Evolutionary conservation across 2,329 filamentous ascomycete species (phyloP), one percentile per base, ranked within the genome.

Genomic region (Cyclaneusma minus): DNA sequence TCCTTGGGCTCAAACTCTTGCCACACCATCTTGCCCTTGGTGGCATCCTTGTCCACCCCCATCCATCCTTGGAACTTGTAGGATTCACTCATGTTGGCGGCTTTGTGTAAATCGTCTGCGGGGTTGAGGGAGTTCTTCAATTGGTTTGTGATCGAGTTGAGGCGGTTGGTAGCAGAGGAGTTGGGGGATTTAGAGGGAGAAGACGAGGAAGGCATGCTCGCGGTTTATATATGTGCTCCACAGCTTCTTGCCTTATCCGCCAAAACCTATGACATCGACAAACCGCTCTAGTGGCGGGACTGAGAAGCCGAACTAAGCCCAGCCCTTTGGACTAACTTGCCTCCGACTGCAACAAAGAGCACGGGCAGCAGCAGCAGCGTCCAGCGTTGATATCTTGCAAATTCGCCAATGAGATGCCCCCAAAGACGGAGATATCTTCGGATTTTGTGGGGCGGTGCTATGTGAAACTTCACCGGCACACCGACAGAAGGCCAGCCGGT

Each of bases 1-100:
- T 41, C 39, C 41, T 63, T 64, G 16, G 58, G 58, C 36, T 57
- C 44, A 35, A 54, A 62, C 29, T 53, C 43, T 29, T 43, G 35
- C 37, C 38, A 47, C 16, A 43, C 39, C 46, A 52, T 49, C 6
- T 51, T 49, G 2, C 47, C 48, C 13, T 48, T 33, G 5, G 27
- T 35, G 7, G 40, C 25, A 14, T 49, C 37, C 22, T 48, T 40
- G 16, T 52, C 42, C 10, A 47, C 17, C 5, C 43, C 51, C 37
- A 53, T 33, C 51, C 51, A 54, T 29, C 51, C 51, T 30, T 45
- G 32, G 27, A 52, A 52, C 21, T 48, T 49, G 33, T 51, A 43
- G 10, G 22, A 37, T 28, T 46, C 44, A 22, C 29, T 31, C 37
- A 43, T 47, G 24, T 35, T 37, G 22, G 31, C 24, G 10, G 25